Evolutionary conservation across 1,284 basidiomycete genomes (phyloP).

Genomic region (Cutaneotrichosporon arboriforme): DNA sequence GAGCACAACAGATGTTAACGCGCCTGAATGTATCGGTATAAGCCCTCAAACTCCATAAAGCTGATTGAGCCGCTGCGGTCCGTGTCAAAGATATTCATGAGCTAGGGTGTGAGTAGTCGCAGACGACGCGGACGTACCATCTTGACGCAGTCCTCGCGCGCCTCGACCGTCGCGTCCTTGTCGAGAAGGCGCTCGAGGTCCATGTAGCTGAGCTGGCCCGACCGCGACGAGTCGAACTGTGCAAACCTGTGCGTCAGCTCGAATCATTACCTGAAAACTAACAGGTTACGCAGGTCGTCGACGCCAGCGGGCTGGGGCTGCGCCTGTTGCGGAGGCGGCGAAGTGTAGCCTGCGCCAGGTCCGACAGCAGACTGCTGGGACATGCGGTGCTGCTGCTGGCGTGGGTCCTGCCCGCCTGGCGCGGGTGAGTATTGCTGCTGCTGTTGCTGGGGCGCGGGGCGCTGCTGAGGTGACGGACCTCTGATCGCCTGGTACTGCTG

Average conservation of each 20-base stretch:
- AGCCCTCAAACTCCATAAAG: conserved; percentile 48
- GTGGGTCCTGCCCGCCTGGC: neutral
- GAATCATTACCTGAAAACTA: conserved; percentile 9
- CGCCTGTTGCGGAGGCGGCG: conserved; percentile 2
- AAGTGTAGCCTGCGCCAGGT: neutral
- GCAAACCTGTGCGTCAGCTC: conserved; percentile 30
- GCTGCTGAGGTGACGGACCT: conserved; percentile 3
- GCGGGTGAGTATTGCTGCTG: conserved; percentile 7
- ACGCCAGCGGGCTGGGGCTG: conserved; percentile 19
- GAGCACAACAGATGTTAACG: conserved; percentile 1
- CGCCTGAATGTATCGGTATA: conserved; percentile 48
- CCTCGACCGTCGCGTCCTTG: conserved; percentile 45
- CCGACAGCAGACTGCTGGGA: conserved; percentile 1
- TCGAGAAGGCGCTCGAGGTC: conserved; percentile 44
- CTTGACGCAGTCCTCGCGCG: conserved; percentile 49
- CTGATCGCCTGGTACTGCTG: conserved; percentile 1
- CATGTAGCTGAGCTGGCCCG: conserved; percentile 40
- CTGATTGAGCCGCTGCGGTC: conserved; percentile 47
- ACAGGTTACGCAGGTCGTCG: conserved; percentile 35
- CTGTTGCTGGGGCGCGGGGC: conserved; percentile 5
- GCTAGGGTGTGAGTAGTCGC: conserved; percentile 2
- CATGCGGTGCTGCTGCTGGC: conserved; percentile 14
- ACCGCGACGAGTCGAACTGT: conserved; percentile 40
- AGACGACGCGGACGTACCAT: conserved; percentile 36
- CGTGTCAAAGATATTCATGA: conserved; percentile 47